Base-by-base conservation (phyloP, 495 filamentous ascomycete species). In the Tuber umbilicatum region DNA sequence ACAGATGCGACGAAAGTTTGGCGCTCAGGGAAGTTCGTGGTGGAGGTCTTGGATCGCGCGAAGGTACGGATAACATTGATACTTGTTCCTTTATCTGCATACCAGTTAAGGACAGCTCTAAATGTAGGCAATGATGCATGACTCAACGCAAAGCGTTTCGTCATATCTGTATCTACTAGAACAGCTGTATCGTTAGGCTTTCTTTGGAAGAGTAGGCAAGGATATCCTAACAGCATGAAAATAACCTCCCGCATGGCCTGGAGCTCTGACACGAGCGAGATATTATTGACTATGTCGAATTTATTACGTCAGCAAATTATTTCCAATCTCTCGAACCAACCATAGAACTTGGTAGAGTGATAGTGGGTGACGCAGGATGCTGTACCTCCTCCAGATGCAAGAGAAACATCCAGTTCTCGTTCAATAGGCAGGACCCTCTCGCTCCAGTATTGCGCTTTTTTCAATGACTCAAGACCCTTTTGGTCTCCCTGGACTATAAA, bases 171-270 rank as follows among this genome's bases (percentile, higher is more conserved):
- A 27, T 79, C 72, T 21, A 73, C 38, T 45, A 73, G 74, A 7
- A 81, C 72, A 68, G 86, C 82, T 68, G 73, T 72, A 43, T 83
- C 73, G n/a, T 81, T 72, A 2, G 83, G 81, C 19, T 81, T 74
- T 68, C 77, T 80, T 43, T 88, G 86, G 45, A 92, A 97, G 9
- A 97, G 82, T 31, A 88, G 90, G 0, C 92, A 96, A 47, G 90
- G 88, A 31, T 97, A 84, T 0, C 93, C 94, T 43, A 88, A 86
- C 1, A 98, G 87, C 93, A 97, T 94, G 77, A 92, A 94, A 1
- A 97, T 84, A 1, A 89, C 86, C 77, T 98, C 94, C 64, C 94
- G 89, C 43, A 94, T 85, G 6, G 89, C 82, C 73, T 94, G 91
- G 2, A 91, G 84, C 79, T 95, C 93, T 0, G 92, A 89, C 45